Conservation (phyloP, 1,284 basidiomycete genomes). For the Polyporus tsugae region DNA sequence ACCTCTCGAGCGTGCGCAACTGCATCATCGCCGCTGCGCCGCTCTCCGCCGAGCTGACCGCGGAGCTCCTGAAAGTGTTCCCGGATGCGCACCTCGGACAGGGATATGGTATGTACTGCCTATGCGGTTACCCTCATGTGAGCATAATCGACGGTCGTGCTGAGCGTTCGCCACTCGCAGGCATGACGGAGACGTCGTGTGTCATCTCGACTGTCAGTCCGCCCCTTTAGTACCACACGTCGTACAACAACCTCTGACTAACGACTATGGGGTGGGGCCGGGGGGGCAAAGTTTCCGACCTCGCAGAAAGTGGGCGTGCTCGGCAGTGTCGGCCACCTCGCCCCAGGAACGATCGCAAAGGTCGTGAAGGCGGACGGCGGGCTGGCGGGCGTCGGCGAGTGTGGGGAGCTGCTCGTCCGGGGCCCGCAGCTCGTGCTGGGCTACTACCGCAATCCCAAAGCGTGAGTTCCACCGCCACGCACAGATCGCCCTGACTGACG, state of each 20-base stretch:
- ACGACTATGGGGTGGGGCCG: no score
- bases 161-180: slow-evolving; percentile 20
- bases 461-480: slow-evolving; percentile 52
- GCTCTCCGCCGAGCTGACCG: slow-evolving; percentile 70
- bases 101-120: slow-evolving; percentile 58
- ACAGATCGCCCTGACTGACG: neutral
- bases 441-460: slow-evolving; percentile 62
- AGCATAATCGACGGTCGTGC: neutral
- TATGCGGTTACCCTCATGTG: neutral
- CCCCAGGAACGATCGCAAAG: slow-evolving; percentile 49
- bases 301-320: slow-evolving; percentile 34
- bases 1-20: slow-evolving; percentile 65
- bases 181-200: slow-evolving; percentile 49
- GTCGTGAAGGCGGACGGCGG: slow-evolving; percentile 70
- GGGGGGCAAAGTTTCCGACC: slow-evolving; percentile 40
- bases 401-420: slow-evolving; percentile 70
- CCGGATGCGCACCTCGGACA: slow-evolving; percentile 71
- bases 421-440: slow-evolving; percentile 66
- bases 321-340: slow-evolving; percentile 48
- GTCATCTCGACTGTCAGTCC: neutral
- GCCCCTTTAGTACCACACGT: no score
- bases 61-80: slow-evolving; percentile 61
- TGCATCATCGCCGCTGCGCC: slow-evolving; percentile 79
- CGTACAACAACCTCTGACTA: no score
- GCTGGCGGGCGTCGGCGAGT: slow-evolving; percentile 65